Evolutionary conservation across 2,329 filamentous ascomycete genomes (phyloP).

Genomic region (Waltergamsia citrina): DNA sequence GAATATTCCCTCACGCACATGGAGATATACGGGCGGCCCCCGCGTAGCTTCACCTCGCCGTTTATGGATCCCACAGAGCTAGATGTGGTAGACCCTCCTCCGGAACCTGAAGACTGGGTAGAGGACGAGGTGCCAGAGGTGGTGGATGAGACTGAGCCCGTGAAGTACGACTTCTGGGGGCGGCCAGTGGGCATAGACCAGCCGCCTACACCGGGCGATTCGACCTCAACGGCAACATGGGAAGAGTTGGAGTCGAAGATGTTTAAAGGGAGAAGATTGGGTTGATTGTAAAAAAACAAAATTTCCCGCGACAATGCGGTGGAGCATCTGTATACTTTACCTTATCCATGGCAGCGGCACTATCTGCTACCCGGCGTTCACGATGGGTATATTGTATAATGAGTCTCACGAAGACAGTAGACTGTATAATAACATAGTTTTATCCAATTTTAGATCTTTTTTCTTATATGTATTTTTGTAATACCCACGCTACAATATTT

Average conservation of each 20-base stretch:
- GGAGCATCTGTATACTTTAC: not conserved
- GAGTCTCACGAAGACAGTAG: constrained; percentile 1
- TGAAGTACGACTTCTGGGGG: constrained; percentile 3
- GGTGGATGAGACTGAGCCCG: not conserved
- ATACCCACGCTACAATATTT: not conserved
- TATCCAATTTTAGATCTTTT: not conserved
- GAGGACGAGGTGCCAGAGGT: not conserved
- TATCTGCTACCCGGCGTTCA: not conserved
- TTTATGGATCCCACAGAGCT: constrained; percentile 2
- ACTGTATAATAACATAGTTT: constrained; percentile 1
- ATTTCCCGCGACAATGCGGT: not conserved
- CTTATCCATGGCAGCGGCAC: not conserved
- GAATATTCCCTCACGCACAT: not conserved
- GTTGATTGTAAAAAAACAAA: not conserved
- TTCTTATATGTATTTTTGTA: not conserved
- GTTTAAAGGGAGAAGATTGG: not conserved
- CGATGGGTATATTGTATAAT: not conserved
- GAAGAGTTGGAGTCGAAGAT: not conserved
- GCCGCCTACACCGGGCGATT: too few species aligned
- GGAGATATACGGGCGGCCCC: constrained; percentile 2
- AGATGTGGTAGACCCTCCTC: not conserved
- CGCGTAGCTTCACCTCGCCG: not conserved
- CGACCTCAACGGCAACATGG: too few species aligned
- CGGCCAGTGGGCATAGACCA: constrained; percentile 1
- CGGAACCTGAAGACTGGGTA: too few species aligned